phyloP scores from a whole-genome alignment of 2,329 filamentous ascomycete genomes.

The Lomentospora prolificans region DNA sequence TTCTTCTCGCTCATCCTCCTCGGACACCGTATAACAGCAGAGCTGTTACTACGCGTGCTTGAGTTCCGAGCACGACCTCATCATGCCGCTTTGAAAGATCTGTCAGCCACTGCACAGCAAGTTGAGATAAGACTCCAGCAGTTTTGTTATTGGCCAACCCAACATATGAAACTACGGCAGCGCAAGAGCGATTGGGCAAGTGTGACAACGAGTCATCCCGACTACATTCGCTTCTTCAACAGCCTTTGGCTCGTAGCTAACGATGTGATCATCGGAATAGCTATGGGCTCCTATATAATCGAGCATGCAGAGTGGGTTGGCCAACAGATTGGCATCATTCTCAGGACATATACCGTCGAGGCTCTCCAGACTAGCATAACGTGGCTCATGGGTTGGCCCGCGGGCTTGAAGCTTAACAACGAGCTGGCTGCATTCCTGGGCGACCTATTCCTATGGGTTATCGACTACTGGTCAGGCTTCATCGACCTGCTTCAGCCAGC shows the following conservation, averaged over 20 bases:
- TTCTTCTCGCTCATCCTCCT: constrained; percentile 72
- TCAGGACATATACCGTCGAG: constrained; percentile 77
- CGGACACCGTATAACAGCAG: constrained; percentile 69
- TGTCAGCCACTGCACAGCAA: constrained; percentile 94
- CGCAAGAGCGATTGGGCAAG: constrained; percentile 91
- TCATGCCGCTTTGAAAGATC: constrained; percentile 80
- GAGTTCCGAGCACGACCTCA: constrained; percentile 77
- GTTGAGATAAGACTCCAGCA: constrained; percentile 95
- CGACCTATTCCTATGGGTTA: constrained; percentile 95
- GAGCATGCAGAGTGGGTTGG: constrained; percentile 86
- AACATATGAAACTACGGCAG: constrained; percentile 84
- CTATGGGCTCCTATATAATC: constrained; percentile 90
- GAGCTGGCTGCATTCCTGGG: constrained; percentile 91
- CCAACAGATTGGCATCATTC: constrained; percentile 62
- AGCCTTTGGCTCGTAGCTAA: constrained; percentile 97
- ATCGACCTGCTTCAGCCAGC: constrained; percentile 68
- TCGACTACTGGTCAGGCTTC: constrained; percentile 89
- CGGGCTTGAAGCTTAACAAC: constrained; percentile 87
- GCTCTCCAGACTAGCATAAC: constrained; percentile 80
- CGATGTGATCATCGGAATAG: constrained; percentile 97
- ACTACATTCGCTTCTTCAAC: constrained; percentile 99
- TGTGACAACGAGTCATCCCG: constrained; percentile 86
- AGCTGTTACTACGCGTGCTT: constrained; percentile 66
- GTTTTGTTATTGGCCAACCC: constrained; percentile 98
- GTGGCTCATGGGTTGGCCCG: constrained; percentile 95